Conservation (phyloP, 345 rosid genomes). For the Microthlaspi erraticum region DNA sequence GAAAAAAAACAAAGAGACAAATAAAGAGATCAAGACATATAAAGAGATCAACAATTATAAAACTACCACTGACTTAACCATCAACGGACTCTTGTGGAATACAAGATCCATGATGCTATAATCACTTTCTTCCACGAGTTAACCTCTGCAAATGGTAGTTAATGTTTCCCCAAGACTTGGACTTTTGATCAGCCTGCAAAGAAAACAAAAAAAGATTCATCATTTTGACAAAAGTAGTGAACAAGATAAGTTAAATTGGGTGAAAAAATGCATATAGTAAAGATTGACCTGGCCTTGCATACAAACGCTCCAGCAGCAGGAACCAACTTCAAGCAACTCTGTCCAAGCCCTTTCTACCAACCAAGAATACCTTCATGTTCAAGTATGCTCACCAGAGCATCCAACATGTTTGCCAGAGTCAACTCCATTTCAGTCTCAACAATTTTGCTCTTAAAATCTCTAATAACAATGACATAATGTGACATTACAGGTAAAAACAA, state of each 20-base stretch:
- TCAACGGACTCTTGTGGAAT: not conserved
- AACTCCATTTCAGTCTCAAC: too few relatives aligned
- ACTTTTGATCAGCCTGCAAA: constrained; percentile 60
- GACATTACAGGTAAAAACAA: too few relatives aligned
- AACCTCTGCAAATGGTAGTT: constrained; percentile 93
- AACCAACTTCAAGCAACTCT: constrained; percentile 93
- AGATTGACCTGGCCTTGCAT: constrained; percentile 67
- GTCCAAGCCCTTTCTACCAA: constrained; percentile 88
- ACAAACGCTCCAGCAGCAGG: constrained; percentile 80
- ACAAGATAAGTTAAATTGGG: not conserved
- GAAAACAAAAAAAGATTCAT: not conserved
- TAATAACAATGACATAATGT: too few relatives aligned
- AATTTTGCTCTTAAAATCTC: too few relatives aligned
- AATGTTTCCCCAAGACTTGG: constrained; percentile 73
- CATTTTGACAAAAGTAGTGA: too few relatives aligned
- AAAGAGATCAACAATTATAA: constrained; percentile 2
- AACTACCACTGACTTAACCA: constrained; percentile 5
- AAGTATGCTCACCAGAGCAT: constrained; percentile 80
- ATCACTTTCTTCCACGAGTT: constrained; percentile 68
- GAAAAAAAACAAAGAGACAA: constrained; percentile 7
- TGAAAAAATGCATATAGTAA: not conserved
- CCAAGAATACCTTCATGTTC: constrained; percentile 83
- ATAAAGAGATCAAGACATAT: too few relatives aligned
- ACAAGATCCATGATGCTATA: not conserved
- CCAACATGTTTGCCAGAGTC: constrained; percentile 78